These are phyloP conservation scores for Epichloe typhina DNA, from an alignment of 2,329 filamentous ascomycete species.

Conservation along the genomic window DNA sequence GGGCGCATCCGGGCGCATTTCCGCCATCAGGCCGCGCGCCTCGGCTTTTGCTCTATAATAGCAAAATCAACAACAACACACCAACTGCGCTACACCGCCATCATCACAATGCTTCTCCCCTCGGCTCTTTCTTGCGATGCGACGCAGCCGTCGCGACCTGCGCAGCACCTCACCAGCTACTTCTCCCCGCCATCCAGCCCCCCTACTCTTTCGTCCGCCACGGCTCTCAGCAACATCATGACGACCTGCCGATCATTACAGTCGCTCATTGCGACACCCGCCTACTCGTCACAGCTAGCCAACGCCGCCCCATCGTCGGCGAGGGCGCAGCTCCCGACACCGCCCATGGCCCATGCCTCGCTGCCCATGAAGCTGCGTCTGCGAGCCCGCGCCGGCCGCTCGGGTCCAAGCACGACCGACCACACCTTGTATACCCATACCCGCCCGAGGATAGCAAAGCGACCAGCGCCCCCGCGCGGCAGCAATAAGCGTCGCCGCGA, in stretches of 20 bases:
- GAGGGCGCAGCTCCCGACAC: slow-evolving; percentile 35
- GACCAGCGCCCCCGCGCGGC: slow-evolving; percentile 31
- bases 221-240: slow-evolving; percentile 41
- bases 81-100: background rate
- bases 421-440: slow-evolving; percentile 21
- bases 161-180: slow-evolving; percentile 33
- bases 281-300: slow-evolving; percentile 8
- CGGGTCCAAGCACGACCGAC: slow-evolving; percentile 10
- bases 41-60: background rate
- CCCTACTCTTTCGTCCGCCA: slow-evolving; percentile 31
- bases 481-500: slow-evolving; percentile 40
- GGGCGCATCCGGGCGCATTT: slow-evolving; percentile 4
- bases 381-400: slow-evolving; percentile 27
- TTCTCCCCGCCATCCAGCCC: slow-evolving; percentile 47
- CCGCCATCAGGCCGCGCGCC: background rate
- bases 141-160: slow-evolving; percentile 30
- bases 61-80: too few species aligned
- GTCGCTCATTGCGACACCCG: slow-evolving; percentile 36
- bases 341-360: slow-evolving; percentile 39
- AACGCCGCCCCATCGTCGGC: slow-evolving; percentile 18
- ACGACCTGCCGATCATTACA: slow-evolving; percentile 48
- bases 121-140: slow-evolving; percentile 46
- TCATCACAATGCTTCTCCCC: slow-evolving; percentile 40
- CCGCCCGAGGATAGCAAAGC: slow-evolving; percentile 39
- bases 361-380: slow-evolving; percentile 42